Conservation (phyloP, 148 eudicot species). For the Chenopodium suecicum region DNA sequence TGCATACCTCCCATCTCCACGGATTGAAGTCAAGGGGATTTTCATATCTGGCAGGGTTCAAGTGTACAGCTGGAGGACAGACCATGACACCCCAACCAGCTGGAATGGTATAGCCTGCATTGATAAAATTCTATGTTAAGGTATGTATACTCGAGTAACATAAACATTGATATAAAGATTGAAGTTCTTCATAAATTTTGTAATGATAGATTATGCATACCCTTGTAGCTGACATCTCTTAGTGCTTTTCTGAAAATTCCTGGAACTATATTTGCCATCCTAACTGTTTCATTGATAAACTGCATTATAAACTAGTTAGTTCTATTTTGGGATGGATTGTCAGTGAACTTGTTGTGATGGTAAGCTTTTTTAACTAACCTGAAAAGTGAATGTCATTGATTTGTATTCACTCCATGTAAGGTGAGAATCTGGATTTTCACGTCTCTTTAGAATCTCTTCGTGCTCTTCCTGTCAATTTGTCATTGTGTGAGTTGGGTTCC, state of each 20-base stretch:
- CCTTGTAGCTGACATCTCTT: conserved; percentile 60
- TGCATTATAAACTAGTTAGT: conserved; percentile 35
- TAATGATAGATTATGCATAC: conserved; percentile 34
- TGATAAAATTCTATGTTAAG: conserved; percentile 18
- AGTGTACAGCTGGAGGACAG: conserved; percentile 92
- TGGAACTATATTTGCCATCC: conserved; percentile 90
- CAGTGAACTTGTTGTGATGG: not conserved
- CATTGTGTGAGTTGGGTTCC: not conserved
- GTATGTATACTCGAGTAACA: conserved; percentile 17
- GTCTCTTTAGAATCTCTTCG: conserved; percentile 55
- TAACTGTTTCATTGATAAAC: conserved; percentile 90
- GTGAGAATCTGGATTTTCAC: conserved; percentile 56
- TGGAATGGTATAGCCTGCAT: conserved; percentile 84
- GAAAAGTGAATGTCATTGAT: conserved; percentile 87
- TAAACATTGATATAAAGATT: not conserved
- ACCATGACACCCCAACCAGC: conserved; percentile 94
- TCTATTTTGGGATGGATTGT: not conserved
- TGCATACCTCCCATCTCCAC: conserved; percentile 80
- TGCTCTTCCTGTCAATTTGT: conserved; percentile 70
- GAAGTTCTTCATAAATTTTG: not conserved
- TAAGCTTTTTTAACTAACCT: conserved; percentile 46
- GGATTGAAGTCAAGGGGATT: conserved; percentile 86
- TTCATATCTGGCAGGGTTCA: conserved; percentile 65
- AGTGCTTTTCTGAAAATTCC: conserved; percentile 84
- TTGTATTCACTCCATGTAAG: conserved; percentile 88